These are phyloP conservation scores for Neophaeococcomyces aloes DNA, from an alignment of 2,329 filamentous ascomycete genomes.

Conservation along the genomic window DNA sequence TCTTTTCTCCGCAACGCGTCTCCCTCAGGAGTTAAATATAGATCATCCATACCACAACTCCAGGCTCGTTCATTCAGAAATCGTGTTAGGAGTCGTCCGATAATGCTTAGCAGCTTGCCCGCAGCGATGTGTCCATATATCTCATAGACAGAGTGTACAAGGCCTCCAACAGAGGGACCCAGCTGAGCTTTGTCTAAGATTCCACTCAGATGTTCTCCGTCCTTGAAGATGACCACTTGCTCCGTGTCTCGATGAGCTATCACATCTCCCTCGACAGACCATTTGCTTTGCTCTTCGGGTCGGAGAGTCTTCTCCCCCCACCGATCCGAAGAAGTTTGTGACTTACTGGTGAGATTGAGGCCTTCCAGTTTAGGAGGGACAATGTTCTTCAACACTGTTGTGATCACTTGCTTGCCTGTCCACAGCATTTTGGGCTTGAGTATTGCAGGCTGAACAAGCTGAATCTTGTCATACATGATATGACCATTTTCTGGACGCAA, in stretches of 20 bases:
- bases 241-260: slow-evolving; percentile 49
- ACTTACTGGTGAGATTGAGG: slow-evolving; percentile 68
- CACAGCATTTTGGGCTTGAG: slow-evolving; percentile 71
- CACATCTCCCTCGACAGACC: slow-evolving; percentile 15
- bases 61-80: slow-evolving; percentile 90
- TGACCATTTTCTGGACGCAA: slow-evolving; percentile 84
- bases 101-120: slow-evolving; percentile 75
- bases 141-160: slow-evolving; percentile 88
- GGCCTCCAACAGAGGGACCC: slow-evolving; percentile 72
- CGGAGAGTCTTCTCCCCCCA: slow-evolving; percentile 52
- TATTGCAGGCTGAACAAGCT: slow-evolving; percentile 69
- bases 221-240: slow-evolving; percentile 66
- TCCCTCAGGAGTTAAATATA: slow-evolving; percentile 70
- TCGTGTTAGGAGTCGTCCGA: slow-evolving; percentile 80
- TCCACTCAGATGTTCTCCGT: slow-evolving; percentile 78
- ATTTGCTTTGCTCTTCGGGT: slow-evolving; percentile 33
- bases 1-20: slow-evolving; percentile 60
- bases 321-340: slow-evolving; percentile 63
- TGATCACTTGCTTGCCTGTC: slow-evolving; percentile 95
- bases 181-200: slow-evolving; percentile 95
- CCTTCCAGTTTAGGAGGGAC: slow-evolving; percentile 64
- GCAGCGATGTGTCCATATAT: slow-evolving; percentile 80
- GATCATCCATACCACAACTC: slow-evolving; percentile 93
- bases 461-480: slow-evolving; percentile 69
- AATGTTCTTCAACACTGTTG: slow-evolving; percentile 86